Base-by-base conservation (phyloP, 2,329 filamentous ascomycete species). In the Penicillium sp. region DNA sequence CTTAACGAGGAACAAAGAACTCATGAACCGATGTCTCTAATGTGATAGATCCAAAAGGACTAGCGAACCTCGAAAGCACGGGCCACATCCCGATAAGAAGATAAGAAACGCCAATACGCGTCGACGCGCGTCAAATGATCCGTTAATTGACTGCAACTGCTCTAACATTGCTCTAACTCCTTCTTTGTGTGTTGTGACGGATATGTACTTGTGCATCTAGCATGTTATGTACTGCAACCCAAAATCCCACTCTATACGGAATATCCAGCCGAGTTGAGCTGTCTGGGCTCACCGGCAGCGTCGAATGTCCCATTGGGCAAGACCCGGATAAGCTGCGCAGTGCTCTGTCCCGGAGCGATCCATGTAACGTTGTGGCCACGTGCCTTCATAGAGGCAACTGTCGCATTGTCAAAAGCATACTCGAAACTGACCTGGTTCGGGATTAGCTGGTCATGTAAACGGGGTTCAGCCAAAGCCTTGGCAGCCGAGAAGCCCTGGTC, bases 361-460 rank as follows among this genome's bases (percentile, higher is more conserved):
- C 82, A 88, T 0, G 80, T 83, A 2, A 93, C 78, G 61, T 88
- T 85, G 64, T 93, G 88, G 0, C 87, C 87, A 42, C 78, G 74
- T 1, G 70, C 70, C 43, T 71, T 69, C 79, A 95, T 78, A 53
- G 79, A 85, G 2, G 75, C 79, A 4, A 82, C 80, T 0, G 83
- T 87, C 1, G 59, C 64, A 54, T 86, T 84, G 58, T 88, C 78
- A 58, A 87, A 95, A 0, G 68, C 68, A 28, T 80, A 81, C 70
- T 95, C 89, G 45, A 93, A 84, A 0, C 72, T 73, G 1, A 84
- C 78, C 41, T 72, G 70, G 59, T 89, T 85, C 0, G 89, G 90
- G 45, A 89, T 75, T 9, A 95, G 74, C 71, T 95, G 90, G 64
- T 95, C 88, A 63, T 95, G 90, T 18, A 95, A 72, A 8, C 90